Evolutionary conservation across 1,284 basidiomycete species (phyloP).

Genomic region (Ganoderma multipileum): DNA sequence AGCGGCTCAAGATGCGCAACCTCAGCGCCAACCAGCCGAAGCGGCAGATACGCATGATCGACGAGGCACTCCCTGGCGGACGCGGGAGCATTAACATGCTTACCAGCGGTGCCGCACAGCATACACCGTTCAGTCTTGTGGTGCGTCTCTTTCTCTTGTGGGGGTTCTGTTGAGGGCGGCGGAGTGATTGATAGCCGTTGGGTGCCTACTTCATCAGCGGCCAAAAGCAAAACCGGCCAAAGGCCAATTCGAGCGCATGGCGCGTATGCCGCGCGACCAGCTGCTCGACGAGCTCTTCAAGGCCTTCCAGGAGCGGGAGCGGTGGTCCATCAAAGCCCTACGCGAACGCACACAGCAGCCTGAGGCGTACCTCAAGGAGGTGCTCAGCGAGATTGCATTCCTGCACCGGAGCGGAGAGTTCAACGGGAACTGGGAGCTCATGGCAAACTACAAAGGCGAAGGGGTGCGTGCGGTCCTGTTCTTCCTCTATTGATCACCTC

Average conservation of each 20-base stretch:
- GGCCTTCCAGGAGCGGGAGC: conserved; percentile 80
- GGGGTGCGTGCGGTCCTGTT: conserved; percentile 49
- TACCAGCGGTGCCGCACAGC: conserved; percentile 45
- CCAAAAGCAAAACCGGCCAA: conserved; percentile 69
- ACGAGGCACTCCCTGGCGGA: conserved; percentile 62
- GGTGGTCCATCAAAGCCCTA: conserved; percentile 85
- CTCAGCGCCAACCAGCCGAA: conserved; percentile 65
- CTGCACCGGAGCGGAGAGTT: conserved; percentile 83
- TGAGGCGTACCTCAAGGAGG: conserved; percentile 90
- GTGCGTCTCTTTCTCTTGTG: conserved; percentile 42
- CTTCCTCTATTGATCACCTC: not conserved
- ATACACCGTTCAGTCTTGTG: conserved; percentile 61
- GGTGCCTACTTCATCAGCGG: conserved; percentile 41
- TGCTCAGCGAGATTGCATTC: conserved; percentile 82
- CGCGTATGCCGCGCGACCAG: conserved; percentile 89
- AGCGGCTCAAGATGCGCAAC: conserved; percentile 68
- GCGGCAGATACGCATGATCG: conserved; percentile 65
- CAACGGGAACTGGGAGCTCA: conserved; percentile 75
- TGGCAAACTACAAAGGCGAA: conserved; percentile 67
- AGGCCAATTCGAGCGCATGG: conserved; percentile 85
- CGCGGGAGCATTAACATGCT: conserved; percentile 72
- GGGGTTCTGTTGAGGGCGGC: not conserved
- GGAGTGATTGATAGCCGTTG: not conserved
- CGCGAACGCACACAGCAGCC: conserved; percentile 90
- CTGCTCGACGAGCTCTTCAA: conserved; percentile 87